Percentiles rank a stretch among this genome's conserved stretches.
These are phyloP conservation scores for Avena insularis DNA, from an alignment of 176 grass and related monocot species.

Conservation along the genomic window DNA sequence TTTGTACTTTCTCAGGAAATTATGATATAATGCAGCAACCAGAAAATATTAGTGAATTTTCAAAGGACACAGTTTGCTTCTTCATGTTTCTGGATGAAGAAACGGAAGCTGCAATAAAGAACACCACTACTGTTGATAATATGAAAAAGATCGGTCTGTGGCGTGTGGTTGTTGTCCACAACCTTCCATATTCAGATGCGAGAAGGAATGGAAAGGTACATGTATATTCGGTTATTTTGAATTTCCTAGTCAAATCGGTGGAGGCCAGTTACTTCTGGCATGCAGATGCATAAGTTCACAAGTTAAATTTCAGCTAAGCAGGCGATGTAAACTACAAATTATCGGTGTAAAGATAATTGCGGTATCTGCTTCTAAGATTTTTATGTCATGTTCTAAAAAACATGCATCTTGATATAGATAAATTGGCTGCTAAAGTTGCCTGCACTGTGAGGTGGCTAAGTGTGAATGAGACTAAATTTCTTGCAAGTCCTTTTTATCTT, in stretches of 20 bases:
- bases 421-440: neutral
- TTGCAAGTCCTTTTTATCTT: neutral
- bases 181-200: constrained; percentile 90
- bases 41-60: constrained; percentile 79
- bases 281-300: neutral
- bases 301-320: constrained; percentile 12
- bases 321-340: constrained; percentile 29
- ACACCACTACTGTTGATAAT: constrained; percentile 58
- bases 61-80: constrained; percentile 84
- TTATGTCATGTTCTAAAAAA: constrained; percentile 15
- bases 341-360: constrained; percentile 20
- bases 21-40: constrained; percentile 99
- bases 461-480: neutral
- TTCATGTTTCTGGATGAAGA: constrained; percentile 99
- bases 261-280: neutral
- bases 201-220: constrained; percentile 94
- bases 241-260: constrained; percentile 33
- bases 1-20: constrained; percentile 67
- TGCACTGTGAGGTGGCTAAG: neutral
- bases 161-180: constrained; percentile 81
- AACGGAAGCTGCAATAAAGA: constrained; percentile 85
- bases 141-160: constrained; percentile 79
- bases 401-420: constrained; percentile 18
- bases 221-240: constrained; percentile 26
- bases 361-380: neutral